Evolutionary conservation across 768 basidiomycete species (phyloP).

Genomic region (Psilocybe azurescens): DNA sequence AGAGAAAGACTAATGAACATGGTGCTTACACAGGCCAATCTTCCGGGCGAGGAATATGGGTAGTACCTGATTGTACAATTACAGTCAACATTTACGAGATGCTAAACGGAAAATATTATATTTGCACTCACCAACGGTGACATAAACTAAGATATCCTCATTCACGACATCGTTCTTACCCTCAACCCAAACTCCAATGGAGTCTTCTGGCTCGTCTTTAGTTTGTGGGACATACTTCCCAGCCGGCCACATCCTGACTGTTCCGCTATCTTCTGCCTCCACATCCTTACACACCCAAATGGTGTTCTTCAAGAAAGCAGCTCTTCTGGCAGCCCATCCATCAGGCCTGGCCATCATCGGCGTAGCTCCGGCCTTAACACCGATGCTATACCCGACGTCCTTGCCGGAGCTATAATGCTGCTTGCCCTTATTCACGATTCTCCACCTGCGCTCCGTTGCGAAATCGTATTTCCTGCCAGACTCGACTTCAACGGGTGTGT

Average conservation of each 20-base stretch:
- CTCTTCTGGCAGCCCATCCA: slow-evolving; percentile 76
- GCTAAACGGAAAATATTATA: not conserved
- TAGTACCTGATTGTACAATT: slow-evolving; percentile 52
- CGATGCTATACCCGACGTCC: slow-evolving; percentile 74
- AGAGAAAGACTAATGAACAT: slow-evolving; percentile 4
- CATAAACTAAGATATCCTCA: slow-evolving; percentile 80
- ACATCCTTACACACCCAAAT: slow-evolving; percentile 85
- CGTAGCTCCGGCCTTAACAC: slow-evolving; percentile 68
- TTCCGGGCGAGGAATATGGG: slow-evolving; percentile 85
- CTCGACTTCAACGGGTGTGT: slow-evolving; percentile 64
- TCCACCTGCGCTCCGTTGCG: slow-evolving; percentile 77
- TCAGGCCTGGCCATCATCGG: slow-evolving; percentile 70
- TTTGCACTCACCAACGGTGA: slow-evolving; percentile 64
- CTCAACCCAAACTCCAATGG: slow-evolving; percentile 74
- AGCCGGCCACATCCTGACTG: slow-evolving; percentile 73
- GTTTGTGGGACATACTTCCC: slow-evolving; percentile 90
- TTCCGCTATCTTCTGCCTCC: slow-evolving; percentile 52
- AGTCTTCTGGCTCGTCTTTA: slow-evolving; percentile 71
- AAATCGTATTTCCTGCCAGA: slow-evolving; percentile 72
- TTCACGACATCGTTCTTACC: slow-evolving; percentile 67
- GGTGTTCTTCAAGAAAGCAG: slow-evolving; percentile 72
- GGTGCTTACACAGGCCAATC: slow-evolving; percentile 84
- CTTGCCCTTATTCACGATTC: slow-evolving; percentile 72
- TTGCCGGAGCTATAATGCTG: slow-evolving; percentile 75
- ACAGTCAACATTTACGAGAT: not conserved